Evolutionary conservation across 345 rosid genomes (phyloP), one percentile per base, ranked within the genome.

Genomic region (Jatropha curcas): DNA sequence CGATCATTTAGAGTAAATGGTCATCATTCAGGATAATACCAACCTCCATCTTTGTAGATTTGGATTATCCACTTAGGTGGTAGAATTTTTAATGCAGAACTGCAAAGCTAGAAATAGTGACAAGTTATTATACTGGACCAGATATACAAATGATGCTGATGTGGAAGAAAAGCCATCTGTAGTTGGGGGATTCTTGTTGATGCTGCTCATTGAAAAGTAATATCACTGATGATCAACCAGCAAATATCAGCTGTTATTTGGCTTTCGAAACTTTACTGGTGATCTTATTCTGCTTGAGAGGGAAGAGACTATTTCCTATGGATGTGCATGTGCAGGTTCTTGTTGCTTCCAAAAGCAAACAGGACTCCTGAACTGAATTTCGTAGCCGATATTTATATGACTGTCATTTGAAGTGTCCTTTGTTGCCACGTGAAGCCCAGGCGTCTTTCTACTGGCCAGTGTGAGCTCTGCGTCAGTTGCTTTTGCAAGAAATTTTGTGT

Each of bases 331-430:
- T 5, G 22, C 57, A 53, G 24, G 65, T 70, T 74, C 63, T n/a
- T 19, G 64, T 70, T 60, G 62, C 55, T 74, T n/a, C n/a, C 72
- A 22, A 70, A 70, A 28, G 8, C 64, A 37, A 57, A 53, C 1
- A 45, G 24, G 50, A 39, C 24, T 10, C 20, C 37, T n/a, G 72
- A 41, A 65, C 65, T 65, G 68, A 76, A 74, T 30, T 34, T 58
- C 24, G 16, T 50, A 70, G 62, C 37, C 63, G 13, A 59, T 59
- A 7, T 62, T 22, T 51, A 31, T 75, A 62, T 34, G 57, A 56
- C n/a, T 37, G 67, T 63, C 51, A 70, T 71, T 37, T 64, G 82
- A 71, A 46, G 45, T 67, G 27, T 71, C 57, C 51, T 75, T 74
- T 41, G 27, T 19, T 60, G 66, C 73, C 24, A 45, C 37, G 46